Evolutionary conservation across 371 early-diverging fungal species (phyloP).

Genomic region (Actinomortierella wolfii): DNA sequence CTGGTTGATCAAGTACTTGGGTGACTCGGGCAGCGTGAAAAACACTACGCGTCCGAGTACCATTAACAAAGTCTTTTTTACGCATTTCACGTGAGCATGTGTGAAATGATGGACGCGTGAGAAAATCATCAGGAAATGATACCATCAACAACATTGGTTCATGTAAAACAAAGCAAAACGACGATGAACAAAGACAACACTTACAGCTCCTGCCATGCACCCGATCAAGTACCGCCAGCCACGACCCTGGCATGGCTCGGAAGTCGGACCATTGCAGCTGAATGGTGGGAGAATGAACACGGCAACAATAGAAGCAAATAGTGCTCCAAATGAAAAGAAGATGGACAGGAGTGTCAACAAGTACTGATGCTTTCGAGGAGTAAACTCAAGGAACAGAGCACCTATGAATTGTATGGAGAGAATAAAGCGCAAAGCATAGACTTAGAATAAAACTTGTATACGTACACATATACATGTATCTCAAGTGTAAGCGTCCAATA

Average conservation of each 20-base stretch:
- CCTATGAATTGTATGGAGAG: conserved; percentile 55
- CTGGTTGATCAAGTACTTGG: conserved; percentile 76
- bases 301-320: conserved; percentile 72
- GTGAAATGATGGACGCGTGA: no score
- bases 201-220: conserved; percentile 21
- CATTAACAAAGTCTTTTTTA: conserved; percentile 66
- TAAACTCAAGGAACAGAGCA: conserved; percentile 83
- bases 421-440: neutral
- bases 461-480: no score
- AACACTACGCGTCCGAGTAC: conserved; percentile 67
- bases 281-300: conserved; percentile 65
- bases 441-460: neutral
- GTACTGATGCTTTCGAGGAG: conserved; percentile 77
- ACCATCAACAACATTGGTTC: neutral
- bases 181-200: neutral
- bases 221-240: conserved; percentile 81
- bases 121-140: neutral
- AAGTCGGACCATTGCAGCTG: conserved; percentile 64
- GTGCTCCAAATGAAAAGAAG: conserved; percentile 86
- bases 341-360: conserved; percentile 83
- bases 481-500: no score
- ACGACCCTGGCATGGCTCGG: conserved; percentile 56
- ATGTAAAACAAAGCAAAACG: no score
- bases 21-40: conserved; percentile 77
- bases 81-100: no score